Conservation (phyloP, 2,329 filamentous ascomycete genomes). For the Dothidotthia symphoricarpi region DNA sequence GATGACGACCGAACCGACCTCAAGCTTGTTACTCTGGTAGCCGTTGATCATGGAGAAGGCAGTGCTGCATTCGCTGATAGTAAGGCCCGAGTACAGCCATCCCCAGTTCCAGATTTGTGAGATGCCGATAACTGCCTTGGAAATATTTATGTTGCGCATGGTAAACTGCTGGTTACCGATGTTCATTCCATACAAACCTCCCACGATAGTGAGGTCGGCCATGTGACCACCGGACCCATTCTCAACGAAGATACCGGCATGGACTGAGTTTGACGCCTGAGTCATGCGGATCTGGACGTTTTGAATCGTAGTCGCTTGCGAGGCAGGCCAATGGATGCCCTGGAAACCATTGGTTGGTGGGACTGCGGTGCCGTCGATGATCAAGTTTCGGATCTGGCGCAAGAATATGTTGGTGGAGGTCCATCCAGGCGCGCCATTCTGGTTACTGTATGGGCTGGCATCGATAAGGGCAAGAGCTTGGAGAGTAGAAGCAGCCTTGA, state of each 20-base stretch:
- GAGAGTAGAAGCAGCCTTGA: slow-evolving; percentile 57
- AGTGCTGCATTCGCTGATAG: slow-evolving; percentile 54
- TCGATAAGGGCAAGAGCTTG: slow-evolving; percentile 59
- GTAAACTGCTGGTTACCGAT: slow-evolving; percentile 57
- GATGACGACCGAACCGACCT: slow-evolving; percentile 57
- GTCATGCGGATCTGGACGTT: slow-evolving; percentile 49
- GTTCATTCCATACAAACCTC: slow-evolving; percentile 45
- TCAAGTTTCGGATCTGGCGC: slow-evolving; percentile 64
- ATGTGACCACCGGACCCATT: slow-evolving; percentile 49
- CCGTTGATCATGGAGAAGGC: slow-evolving; percentile 53
- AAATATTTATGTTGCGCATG: slow-evolving; percentile 57
- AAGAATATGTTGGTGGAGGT: slow-evolving; percentile 62
- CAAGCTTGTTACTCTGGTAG: slow-evolving; percentile 26
- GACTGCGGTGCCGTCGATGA: slow-evolving; percentile 57
- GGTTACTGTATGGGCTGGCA: slow-evolving; percentile 51
- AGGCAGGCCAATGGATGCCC: slow-evolving; percentile 50
- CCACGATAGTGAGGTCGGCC: slow-evolving; percentile 47
- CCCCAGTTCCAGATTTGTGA: slow-evolving; percentile 62
- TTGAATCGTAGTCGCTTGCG: slow-evolving; percentile 49
- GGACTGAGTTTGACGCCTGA: slow-evolving; percentile 45
- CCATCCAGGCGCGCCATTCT: slow-evolving; percentile 43
- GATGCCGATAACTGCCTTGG: slow-evolving; percentile 54
- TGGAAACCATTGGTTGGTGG: slow-evolving; percentile 47
- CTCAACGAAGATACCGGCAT: slow-evolving; percentile 51
- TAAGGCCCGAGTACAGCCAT: slow-evolving; percentile 55